phyloP scores from a whole-genome alignment of 306 rosid genomes.

The Heteromeles arbutifolia region DNA sequence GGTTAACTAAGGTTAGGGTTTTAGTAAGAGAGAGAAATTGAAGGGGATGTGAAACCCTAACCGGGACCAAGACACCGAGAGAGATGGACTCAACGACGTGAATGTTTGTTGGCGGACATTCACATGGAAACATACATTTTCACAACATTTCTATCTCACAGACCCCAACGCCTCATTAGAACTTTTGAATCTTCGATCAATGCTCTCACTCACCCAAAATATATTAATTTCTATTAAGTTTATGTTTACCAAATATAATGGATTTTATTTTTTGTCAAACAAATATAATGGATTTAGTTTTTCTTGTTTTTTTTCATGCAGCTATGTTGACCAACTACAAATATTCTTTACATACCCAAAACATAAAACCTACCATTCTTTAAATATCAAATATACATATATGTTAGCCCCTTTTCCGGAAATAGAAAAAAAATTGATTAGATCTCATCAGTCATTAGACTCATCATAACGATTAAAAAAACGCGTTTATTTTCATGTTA shows the following conservation, averaged over 20 bases:
- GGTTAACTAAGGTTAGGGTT: conserved; percentile 1
- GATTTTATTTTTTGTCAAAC: background rate
- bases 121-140: conserved; percentile 46
- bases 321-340: conserved; percentile 1
- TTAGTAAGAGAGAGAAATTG: background rate
- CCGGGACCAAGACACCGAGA: conserved; percentile 41
- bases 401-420: background rate
- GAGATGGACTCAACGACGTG: conserved; percentile 52
- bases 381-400: background rate
- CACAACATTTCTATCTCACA: background rate
- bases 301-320: background rate
- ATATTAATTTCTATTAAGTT: conserved; percentile 2
- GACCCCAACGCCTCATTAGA: conserved; percentile 11
- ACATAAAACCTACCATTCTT: background rate
- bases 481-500: background rate
- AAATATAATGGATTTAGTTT: background rate
- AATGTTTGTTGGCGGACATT: conserved; percentile 67
- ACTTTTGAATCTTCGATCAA: conserved; percentile 14
- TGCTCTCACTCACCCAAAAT: background rate
- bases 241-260: background rate
- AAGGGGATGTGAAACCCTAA: conserved; percentile 29
- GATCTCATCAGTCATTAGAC: background rate
- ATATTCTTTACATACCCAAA: background rate
- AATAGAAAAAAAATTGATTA: too few species aligned
- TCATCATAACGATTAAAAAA: background rate